A percentile compares a stretch with the other conserved stretches of the same genome.
phyloP scores from a whole-genome alignment of 345 rosid genomes.

The Moricandia arvensis region DNA sequence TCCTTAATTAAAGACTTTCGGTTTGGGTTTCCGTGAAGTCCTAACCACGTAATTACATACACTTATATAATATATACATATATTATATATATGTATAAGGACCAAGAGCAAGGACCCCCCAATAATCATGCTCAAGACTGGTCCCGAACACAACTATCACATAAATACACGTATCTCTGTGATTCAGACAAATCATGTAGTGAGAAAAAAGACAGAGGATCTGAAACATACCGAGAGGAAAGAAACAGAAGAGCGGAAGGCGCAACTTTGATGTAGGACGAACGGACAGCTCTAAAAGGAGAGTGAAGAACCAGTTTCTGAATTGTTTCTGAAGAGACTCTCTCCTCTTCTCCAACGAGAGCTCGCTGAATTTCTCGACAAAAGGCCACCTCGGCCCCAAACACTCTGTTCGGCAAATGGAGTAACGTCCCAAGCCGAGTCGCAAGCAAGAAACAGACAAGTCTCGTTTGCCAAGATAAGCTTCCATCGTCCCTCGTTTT shows the following conservation, averaged over 20 bases:
- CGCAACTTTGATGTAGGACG: conserved; percentile 36
- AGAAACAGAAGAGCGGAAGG: conserved; percentile 48
- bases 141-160: background rate
- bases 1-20: too few relatives aligned
- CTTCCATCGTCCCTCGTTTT: conserved; percentile 32
- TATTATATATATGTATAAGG: too few relatives aligned
- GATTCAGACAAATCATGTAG: background rate
- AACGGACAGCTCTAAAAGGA: conserved; percentile 55
- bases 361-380: conserved; percentile 44
- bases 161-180: background rate
- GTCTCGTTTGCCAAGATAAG: conserved; percentile 39
- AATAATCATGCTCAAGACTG: background rate
- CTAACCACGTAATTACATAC: too few relatives aligned
- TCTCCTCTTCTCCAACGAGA: conserved; percentile 63
- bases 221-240: conserved; percentile 50
- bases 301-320: conserved; percentile 46
- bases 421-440: conserved; percentile 71
- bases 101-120: too few relatives aligned
- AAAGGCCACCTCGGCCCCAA: conserved; percentile 49
- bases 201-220: background rate
- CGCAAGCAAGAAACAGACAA: conserved; percentile 45
- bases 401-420: conserved; percentile 61
- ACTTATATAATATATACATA: too few relatives aligned
- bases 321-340: conserved; percentile 54
- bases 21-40: too few relatives aligned